These are phyloP conservation scores for Alternaria solani DNA, from an alignment of 2,329 filamentous ascomycete species.

Conservation along the genomic window DNA sequence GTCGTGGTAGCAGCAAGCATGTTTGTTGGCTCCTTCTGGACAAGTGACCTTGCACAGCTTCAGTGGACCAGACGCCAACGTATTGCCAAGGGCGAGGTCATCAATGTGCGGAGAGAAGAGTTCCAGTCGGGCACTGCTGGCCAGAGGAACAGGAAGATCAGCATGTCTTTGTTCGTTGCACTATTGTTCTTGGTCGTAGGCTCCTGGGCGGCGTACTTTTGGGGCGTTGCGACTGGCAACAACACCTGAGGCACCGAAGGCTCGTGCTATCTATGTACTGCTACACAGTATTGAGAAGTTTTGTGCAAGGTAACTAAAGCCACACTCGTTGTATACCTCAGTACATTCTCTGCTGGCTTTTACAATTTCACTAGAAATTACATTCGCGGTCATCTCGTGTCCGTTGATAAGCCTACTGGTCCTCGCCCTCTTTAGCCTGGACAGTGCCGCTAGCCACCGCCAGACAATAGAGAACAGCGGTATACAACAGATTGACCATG, in stretches of 20 bases:
- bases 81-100: slow-evolving; percentile 54
- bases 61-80: slow-evolving; percentile 68
- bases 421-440: background rate
- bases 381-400: background rate
- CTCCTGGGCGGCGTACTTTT: slow-evolving; percentile 66
- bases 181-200: slow-evolving; percentile 61
- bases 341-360: background rate
- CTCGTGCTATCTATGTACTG: background rate
- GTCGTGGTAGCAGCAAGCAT: slow-evolving; percentile 57
- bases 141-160: slow-evolving; percentile 51
- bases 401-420: background rate
- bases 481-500: background rate
- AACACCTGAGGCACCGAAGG: slow-evolving; percentile 10
- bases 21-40: slow-evolving; percentile 50
- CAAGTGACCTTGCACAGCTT: slow-evolving; percentile 57
- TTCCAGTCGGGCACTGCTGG: slow-evolving; percentile 48
- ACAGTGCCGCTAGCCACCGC: background rate
- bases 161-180: slow-evolving; percentile 54
- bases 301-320: too few relatives aligned
- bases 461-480: background rate
- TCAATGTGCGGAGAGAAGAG: slow-evolving; percentile 54
- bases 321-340: too few relatives aligned
- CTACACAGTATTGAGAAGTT: too few relatives aligned
- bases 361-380: background rate
- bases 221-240: slow-evolving; percentile 65